These are phyloP conservation scores for Malus hybrid DNA, from an alignment of 331 rosid genomes.

Conservation along the genomic window DNA sequence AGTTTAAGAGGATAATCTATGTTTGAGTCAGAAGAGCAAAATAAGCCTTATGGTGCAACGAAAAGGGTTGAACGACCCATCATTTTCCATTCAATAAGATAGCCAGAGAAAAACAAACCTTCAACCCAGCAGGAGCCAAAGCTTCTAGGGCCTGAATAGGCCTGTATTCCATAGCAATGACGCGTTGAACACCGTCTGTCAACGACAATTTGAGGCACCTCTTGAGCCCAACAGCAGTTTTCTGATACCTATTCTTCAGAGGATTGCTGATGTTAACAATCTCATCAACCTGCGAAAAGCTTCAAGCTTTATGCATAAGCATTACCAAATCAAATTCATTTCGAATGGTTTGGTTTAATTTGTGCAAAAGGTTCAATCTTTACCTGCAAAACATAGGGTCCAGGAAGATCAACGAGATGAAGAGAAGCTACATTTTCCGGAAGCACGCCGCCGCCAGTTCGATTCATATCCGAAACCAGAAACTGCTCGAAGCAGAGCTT, in stretches of 20 bases:
- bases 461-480: conserved; percentile 59
- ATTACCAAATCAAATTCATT: neutral
- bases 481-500: conserved; percentile 74
- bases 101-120: conserved; percentile 38
- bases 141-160: conserved; percentile 71
- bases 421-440: conserved; percentile 61
- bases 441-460: conserved; percentile 52
- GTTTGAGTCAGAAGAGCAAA: conserved; percentile 11
- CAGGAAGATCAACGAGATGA: conserved; percentile 67
- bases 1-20: conserved; percentile 18
- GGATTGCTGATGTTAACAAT: conserved; percentile 59
- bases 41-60: neutral
- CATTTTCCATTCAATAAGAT: neutral
- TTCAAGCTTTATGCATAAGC: too few species aligned
- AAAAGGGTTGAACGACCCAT: neutral
- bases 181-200: conserved; percentile 83
- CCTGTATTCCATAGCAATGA: conserved; percentile 88
- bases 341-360: neutral
- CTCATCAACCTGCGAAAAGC: conserved; percentile 68
- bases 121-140: conserved; percentile 75
- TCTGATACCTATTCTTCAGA: conserved; percentile 57
- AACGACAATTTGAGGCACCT: conserved; percentile 79
- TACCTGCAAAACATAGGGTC: conserved; percentile 85
- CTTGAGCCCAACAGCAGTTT: conserved; percentile 54
- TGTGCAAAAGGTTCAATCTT: neutral